Conservation (phyloP, 805 yeast species). For the Dipodascopsis tothii region DNA sequence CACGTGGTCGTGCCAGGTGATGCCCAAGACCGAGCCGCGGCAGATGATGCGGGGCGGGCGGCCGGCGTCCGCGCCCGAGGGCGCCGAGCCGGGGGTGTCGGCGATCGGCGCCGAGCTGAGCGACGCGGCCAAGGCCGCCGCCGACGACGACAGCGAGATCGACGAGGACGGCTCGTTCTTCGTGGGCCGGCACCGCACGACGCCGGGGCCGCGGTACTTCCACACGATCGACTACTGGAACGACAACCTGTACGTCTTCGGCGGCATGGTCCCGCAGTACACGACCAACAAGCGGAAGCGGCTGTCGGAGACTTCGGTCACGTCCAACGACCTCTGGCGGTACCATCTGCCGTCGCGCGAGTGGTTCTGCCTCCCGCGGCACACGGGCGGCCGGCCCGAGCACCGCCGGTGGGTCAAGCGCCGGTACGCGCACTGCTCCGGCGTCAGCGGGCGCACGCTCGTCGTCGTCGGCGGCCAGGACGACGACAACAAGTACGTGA, state of each 20-base stretch:
- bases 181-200: neutral
- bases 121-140: neutral
- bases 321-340: slow-evolving; percentile 13
- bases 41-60: too few species aligned
- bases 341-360: slow-evolving; percentile 4
- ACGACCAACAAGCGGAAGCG: too few species aligned
- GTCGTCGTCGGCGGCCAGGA: slow-evolving; percentile 23
- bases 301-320: neutral
- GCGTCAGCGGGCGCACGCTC: slow-evolving; percentile 10
- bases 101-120: neutral
- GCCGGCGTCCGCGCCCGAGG: too few species aligned
- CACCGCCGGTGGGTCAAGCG: too few species aligned
- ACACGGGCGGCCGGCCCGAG: neutral
- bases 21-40: neutral
- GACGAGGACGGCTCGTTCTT: neutral
- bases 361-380: slow-evolving; percentile 2
- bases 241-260: slow-evolving; percentile 9
- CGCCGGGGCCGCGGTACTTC: slow-evolving; percentile 6
- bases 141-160: neutral
- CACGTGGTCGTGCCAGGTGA: slow-evolving; percentile 5
- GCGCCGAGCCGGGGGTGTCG: too few species aligned
- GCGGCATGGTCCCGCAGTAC: slow-evolving; percentile 11
- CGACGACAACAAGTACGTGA: slow-evolving; percentile 10
- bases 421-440: slow-evolving; percentile 16
- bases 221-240: slow-evolving; percentile 12